Conservation (phyloP, 2,329 filamentous ascomycete species). For the Fusarium chaquense region DNA sequence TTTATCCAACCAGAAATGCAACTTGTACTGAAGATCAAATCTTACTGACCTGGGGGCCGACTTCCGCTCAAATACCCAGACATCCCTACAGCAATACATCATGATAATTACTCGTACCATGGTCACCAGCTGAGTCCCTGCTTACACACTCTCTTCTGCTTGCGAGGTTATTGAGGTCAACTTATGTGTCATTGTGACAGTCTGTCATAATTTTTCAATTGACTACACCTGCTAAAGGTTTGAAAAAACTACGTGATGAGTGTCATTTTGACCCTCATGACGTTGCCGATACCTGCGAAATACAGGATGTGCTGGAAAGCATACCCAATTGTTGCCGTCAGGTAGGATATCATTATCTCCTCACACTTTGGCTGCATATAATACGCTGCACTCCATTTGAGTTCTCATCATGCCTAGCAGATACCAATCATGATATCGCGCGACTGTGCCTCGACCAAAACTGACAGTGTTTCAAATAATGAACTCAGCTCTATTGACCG, state of each 20-base stretch:
- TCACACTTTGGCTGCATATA: neutral
- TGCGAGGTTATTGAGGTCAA: neutral
- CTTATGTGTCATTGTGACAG: too few relatives aligned
- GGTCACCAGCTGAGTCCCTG: constrained; percentile 13
- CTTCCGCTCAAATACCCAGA: neutral
- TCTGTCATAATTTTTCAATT: neutral
- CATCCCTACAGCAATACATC: constrained; percentile 9
- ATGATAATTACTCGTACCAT: constrained; percentile 25
- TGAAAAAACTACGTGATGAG: neutral
- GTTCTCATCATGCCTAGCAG: neutral
- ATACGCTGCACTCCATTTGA: constrained; percentile 4
- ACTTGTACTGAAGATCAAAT: neutral
- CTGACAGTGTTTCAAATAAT: neutral
- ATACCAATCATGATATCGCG: constrained; percentile 24
- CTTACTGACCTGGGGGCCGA: neutral
- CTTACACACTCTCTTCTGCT: neutral
- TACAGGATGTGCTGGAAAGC: too few relatives aligned
- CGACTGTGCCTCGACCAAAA: neutral
- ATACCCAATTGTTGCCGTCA: too few relatives aligned
- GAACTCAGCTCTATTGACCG: neutral
- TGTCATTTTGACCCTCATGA: neutral
- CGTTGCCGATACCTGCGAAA: neutral
- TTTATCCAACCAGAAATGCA: neutral
- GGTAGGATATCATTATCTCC: neutral
- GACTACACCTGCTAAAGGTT: neutral